Percentiles rank a stretch among this genome's conserved stretches.
phyloP scores from a whole-genome alignment of 2,329 filamentous ascomycete genomes.

The Leptographium lundbergii region DNA sequence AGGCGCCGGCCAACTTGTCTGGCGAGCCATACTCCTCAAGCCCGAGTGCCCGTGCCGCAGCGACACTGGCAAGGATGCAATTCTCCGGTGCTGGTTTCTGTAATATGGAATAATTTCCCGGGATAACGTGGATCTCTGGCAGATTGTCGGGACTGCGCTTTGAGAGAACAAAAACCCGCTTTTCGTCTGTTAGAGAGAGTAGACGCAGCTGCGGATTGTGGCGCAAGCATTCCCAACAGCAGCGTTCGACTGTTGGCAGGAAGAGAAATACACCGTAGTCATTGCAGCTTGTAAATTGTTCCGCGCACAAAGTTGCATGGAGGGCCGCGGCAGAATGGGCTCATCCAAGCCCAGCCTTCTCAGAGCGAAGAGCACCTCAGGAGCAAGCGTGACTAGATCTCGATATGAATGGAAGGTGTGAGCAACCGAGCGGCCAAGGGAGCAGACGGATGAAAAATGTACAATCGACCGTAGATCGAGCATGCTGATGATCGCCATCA shows the following conservation, averaged over 20 bases:
- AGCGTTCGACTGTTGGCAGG: not conserved
- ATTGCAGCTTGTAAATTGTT: not conserved
- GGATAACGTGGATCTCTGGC: not conserved
- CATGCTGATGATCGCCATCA: not conserved
- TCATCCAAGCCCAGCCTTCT: not conserved
- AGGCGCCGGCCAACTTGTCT: not conserved
- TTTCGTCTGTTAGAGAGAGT: not conserved
- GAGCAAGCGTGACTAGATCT: not conserved
- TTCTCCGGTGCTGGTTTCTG: not conserved
- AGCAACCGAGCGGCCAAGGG: not conserved
- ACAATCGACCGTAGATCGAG: not conserved
- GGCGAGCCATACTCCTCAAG: not conserved
- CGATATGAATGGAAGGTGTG: not conserved
- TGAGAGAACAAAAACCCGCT: not conserved
- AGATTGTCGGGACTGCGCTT: not conserved
- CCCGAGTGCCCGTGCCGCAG: not conserved
- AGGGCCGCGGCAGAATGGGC: not conserved
- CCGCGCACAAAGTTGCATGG: not conserved
- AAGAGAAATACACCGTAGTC: not conserved
- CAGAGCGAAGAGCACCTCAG: not conserved
- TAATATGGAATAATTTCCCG: not conserved
- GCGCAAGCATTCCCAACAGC: not conserved
- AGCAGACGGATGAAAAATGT: not conserved
- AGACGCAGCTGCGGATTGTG: not conserved
- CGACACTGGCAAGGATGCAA: not conserved